Evolutionary conservation across 176 grass and related monocot genomes (phyloP), one percentile per base, ranked within the genome.

Genomic region (Tuctoria greenei): DNA sequence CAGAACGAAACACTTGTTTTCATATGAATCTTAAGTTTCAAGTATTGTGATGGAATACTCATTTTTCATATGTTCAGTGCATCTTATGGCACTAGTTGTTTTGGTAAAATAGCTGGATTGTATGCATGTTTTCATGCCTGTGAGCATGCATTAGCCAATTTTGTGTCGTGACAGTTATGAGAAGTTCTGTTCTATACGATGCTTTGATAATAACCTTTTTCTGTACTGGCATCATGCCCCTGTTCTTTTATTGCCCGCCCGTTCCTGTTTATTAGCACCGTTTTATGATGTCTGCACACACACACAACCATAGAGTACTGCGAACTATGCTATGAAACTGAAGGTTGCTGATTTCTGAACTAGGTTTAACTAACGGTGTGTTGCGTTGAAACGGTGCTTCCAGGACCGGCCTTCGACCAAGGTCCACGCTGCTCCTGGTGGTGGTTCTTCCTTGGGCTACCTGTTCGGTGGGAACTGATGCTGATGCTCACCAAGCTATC

Each of bases 391-490:
- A 52, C 28, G 38, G 17, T 26, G 42, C 31, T 31, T 31, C 3
- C 75, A 92, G 90, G 79, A 86, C 2, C 90, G 90, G 7, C 90
- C 90, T 65, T 92, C 86, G 2, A 92, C 90, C 35, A 92, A 89
- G 79, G 90, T 92, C 57, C 79, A 86, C 17, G 65, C 70, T 36
- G 90, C 79, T 34, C 90, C 90, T 0, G 90, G 90, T 4, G 90
- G 90, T 67, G 79, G 86, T 13, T 92, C 90, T 75, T 86, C 86
- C 66, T 79, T 92, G 47, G 83, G 61, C 73, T 92, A 92, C 49
- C 80, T 92, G 28, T 92, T 92, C 9, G 90, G 90, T 57, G 86
- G 90, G 5, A 85, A 85, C 7, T 85, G 83, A 85, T 70, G 71
- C 20, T 26, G 18, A 54, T 20, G 64, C 51, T 44, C 57, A 12